A percentile compares a stretch with the other conserved stretches of the same genome.
Evolutionary conservation across 2,329 filamentous ascomycete genomes (phyloP).

Genomic region (Endoconidiophora laricicola): DNA sequence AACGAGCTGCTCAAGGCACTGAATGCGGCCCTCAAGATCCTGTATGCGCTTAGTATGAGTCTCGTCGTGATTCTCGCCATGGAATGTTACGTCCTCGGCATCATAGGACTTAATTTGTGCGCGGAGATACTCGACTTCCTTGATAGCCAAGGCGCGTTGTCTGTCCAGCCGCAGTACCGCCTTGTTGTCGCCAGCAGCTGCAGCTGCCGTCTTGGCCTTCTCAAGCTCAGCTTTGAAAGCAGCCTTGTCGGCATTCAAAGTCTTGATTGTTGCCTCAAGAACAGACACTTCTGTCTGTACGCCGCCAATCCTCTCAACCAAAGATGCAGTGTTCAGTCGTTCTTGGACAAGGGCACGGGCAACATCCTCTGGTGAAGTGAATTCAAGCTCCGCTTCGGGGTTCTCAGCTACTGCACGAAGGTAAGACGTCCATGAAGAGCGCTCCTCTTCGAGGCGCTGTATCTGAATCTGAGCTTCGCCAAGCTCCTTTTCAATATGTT

Average conservation of each 20-base stretch:
- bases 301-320: slow-evolving; percentile 66
- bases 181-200: slow-evolving; percentile 41
- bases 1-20: slow-evolving; percentile 69
- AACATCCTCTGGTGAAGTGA: slow-evolving; percentile 75
- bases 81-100: slow-evolving; percentile 71
- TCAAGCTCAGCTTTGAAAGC: slow-evolving; percentile 53
- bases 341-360: slow-evolving; percentile 73
- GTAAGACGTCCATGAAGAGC: slow-evolving; percentile 71
- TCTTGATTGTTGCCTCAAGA: slow-evolving; percentile 58
- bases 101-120: slow-evolving; percentile 84
- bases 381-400: slow-evolving; percentile 45
- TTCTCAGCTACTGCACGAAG: slow-evolving; percentile 42
- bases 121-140: slow-evolving; percentile 86
- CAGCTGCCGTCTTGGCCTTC: slow-evolving; percentile 39
- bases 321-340: slow-evolving; percentile 58
- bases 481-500: slow-evolving; percentile 58
- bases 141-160: slow-evolving; percentile 68
- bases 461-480: slow-evolving; percentile 66
- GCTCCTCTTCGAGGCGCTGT: slow-evolving; percentile 77
- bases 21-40: slow-evolving; percentile 41
- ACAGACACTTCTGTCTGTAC: slow-evolving; percentile 64
- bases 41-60: slow-evolving; percentile 5
- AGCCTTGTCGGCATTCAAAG: slow-evolving; percentile 52
- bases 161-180: slow-evolving; percentile 62
- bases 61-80: slow-evolving; percentile 37